A percentile compares a stretch with the other conserved stretches of the same genome.
These are phyloP conservation scores for Colletotrichum trifolii DNA, from an alignment of 2,329 filamentous ascomycete species.

Conservation along the genomic window DNA sequence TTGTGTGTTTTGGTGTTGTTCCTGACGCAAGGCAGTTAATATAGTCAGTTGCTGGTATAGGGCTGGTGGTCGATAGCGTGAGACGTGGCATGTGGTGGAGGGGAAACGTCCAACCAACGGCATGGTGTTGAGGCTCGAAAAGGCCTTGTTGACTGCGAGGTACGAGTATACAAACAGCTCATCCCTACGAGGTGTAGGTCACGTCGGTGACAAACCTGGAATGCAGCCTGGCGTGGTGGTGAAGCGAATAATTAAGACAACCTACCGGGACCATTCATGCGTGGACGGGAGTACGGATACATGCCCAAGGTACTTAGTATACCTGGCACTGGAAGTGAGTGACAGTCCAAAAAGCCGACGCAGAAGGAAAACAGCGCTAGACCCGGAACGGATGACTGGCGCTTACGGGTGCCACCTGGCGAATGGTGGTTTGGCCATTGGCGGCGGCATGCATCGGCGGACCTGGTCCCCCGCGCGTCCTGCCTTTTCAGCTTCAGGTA, in stretches of 20 bases:
- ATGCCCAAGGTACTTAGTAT: too few species aligned
- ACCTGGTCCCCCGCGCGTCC: neutral
- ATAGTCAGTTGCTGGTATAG: neutral
- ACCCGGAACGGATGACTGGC: slow-evolving; percentile 9
- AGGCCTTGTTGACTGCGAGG: too few species aligned
- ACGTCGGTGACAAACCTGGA: too few species aligned
- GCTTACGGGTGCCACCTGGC: slow-evolving; percentile 8
- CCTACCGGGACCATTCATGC: neutral
- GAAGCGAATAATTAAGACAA: too few species aligned
- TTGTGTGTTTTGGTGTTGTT: neutral
- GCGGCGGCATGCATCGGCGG: slow-evolving; percentile 19
- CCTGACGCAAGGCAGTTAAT: slow-evolving; percentile 2
- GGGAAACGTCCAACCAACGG: too few species aligned
- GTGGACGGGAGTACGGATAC: too few species aligned
- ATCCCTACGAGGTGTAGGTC: too few species aligned
- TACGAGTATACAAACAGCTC: too few species aligned
- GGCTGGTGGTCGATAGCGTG: neutral
- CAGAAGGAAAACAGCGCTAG: neutral
- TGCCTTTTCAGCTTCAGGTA: too few species aligned
- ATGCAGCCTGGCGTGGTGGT: too few species aligned
- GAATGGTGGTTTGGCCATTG: slow-evolving; percentile 6
- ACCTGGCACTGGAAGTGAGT: neutral
- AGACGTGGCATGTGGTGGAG: neutral
- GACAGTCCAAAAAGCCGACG: neutral
- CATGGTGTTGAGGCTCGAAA: too few species aligned